Conservation (phyloP, 78 protist species). For the Speleostelium caveatum region DNA sequence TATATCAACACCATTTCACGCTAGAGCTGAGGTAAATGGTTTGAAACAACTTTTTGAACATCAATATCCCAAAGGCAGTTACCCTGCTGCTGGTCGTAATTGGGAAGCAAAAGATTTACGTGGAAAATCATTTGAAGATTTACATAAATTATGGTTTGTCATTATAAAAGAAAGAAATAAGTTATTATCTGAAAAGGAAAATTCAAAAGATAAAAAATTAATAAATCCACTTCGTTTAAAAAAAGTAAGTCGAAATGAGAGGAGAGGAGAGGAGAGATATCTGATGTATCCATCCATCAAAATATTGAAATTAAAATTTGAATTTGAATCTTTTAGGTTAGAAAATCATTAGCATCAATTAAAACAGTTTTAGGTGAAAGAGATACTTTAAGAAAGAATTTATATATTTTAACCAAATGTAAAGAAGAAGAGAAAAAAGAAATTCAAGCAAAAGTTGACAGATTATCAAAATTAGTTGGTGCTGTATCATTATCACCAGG, state of each 20-base stretch:
- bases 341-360: constrained; percentile 64
- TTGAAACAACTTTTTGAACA: constrained; percentile 70
- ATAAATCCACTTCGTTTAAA: constrained; percentile 43
- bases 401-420: constrained; percentile 30
- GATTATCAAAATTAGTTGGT: constrained; percentile 42
- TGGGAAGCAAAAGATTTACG: constrained; percentile 85
- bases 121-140: constrained; percentile 78
- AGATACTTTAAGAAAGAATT: constrained; percentile 41
- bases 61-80: constrained; percentile 36
- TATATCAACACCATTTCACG: neutral
- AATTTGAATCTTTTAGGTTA: constrained; percentile 2
- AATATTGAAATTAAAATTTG: neutral
- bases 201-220: neutral
- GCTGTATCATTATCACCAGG: constrained; percentile 68
- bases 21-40: neutral
- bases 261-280: no score
- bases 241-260: no score
- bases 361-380: constrained; percentile 65
- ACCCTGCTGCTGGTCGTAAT: constrained; percentile 65
- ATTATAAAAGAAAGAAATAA: constrained; percentile 82
- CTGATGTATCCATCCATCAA: no score
- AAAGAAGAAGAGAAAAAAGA: neutral
- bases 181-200: constrained; percentile 52
- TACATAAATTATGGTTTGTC: constrained; percentile 87
- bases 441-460: constrained; percentile 4